Evolutionary conservation across 306 rosid genomes (phyloP), one percentile per base, ranked within the genome.

Genomic region (Cucurbita pepo): DNA sequence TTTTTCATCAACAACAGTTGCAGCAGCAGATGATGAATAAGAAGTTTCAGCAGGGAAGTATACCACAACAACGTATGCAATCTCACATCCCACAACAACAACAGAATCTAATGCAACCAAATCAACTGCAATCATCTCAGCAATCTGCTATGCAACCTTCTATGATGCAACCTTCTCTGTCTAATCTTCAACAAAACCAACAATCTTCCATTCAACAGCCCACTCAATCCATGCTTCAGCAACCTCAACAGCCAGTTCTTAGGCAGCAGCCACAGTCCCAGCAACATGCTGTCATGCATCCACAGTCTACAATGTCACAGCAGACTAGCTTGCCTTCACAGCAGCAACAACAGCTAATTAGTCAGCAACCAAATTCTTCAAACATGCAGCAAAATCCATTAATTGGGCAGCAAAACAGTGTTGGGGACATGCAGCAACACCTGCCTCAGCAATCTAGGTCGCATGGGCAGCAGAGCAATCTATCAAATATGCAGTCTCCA

Each of bases 201-300:
- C 90, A 85, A 77, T 55, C 92, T 74, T 74, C 82, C 56, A 82
- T 82, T 84, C 98, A 87, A 74, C 96, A 90, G 77, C 55, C 91
- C 72, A 37, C 89, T 56, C 92, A 85, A 55, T 62, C 92, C 79
- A 89, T 84, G 84, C 86, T 86, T 75, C 98, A 89, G 80, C 98
- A 89, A 71, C 89, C 85, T 85, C 69, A 88, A 50, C 98, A 90
- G 56, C 71, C 88, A 78, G 87, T 84, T 82, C 88, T 87, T 30
- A 83, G 97, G 82, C 95, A 85, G 82, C 97, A 82, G 44, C 96
- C 85, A 69, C 97, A 87, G 75, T 85, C 87, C 69, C 96, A 84
- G 77, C 96, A 84, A 79, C 53, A 80, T 56, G 72, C 94, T 76
- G 78, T 59, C 77, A 76, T 79, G 71, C 88, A 89, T 80, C 96